Percentiles rank a stretch among this genome's conserved stretches.
Evolutionary conservation across 2,329 filamentous ascomycete species (phyloP).

Genomic region (Cytospora paraplurivora): DNA sequence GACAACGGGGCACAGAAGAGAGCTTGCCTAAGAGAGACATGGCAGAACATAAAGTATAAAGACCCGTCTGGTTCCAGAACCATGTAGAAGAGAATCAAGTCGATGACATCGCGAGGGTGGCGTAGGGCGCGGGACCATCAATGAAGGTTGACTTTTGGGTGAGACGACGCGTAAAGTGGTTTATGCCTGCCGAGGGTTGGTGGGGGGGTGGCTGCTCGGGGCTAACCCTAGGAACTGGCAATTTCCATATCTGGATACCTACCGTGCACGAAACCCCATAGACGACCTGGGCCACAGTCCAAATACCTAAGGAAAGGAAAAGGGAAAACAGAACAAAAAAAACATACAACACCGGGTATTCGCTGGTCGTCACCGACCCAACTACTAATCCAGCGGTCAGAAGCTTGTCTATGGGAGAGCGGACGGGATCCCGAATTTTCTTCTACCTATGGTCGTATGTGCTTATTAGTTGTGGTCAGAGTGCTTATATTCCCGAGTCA

Average conservation of each 20-base stretch:
- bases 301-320: constrained; percentile 2
- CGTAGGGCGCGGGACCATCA: not conserved
- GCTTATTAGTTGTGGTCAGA: too few relatives aligned
- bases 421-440: too few relatives aligned
- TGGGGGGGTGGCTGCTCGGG: not conserved
- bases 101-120: constrained; percentile 2
- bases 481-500: too few relatives aligned
- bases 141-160: not conserved
- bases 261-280: too few relatives aligned
- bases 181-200: constrained; percentile 13
- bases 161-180: constrained; percentile 26
- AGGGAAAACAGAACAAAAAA: too few relatives aligned
- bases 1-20: not conserved
- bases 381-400: too few relatives aligned
- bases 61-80: constrained; percentile 15
- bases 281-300: too few relatives aligned
- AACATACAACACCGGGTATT: too few relatives aligned
- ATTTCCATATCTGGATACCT: not conserved
- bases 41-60: not conserved
- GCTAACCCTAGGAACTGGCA: not conserved
- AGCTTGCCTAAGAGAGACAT: not conserved
- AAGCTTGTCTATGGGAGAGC: too few relatives aligned
- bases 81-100: constrained; percentile 18
- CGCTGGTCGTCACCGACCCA: too few relatives aligned
- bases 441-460: too few relatives aligned